Evolutionary conservation across 345 rosid genomes (phyloP), one percentile per base, ranked within the genome.

Genomic region (Citrus mangshanensis): DNA sequence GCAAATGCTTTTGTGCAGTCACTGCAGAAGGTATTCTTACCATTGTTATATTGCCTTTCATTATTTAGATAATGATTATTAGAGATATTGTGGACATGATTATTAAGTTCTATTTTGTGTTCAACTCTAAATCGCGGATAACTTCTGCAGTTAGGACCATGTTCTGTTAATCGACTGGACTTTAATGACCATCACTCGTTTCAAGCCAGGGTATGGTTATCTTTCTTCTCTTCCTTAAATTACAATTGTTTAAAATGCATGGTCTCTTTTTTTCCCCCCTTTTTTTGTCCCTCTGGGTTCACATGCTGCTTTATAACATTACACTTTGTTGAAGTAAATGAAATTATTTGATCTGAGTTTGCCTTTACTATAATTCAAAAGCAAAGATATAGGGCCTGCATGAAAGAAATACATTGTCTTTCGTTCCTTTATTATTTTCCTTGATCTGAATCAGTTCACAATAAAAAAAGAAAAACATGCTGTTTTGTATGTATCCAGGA

Each of bases 161-260:
- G n/a, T 56, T 84, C 72, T 65, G 88, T 90, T 37, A 91, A 85
- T 76, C 86, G 88, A 75, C 78, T 94, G 80, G 97, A 93, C 78
- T 94, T 91, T 83, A 86, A 87, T 66, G 97, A 94, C 67, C 98
- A 93, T 82, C 89, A 94, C 80, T 21, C 56, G 38, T 90, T 94
- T 81, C 77, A 81, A 78, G 80, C 49, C 4, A 73, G 66, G 91
- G 97, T 94, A 88, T 58, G 25, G 22, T 55, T 68, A 9, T 64
- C 24, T 49, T 59, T 10, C 64, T 61, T 37, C 46, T 27, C 12
- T 19, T 21, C 51, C 70, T 16, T 38, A 6, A 4, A 4, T 54
- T 54, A 28, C 14, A 38, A 24, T 0, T 22, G 28, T 69, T 40
- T 65, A 30, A 46, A 61, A n/a, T 49, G 35, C 34, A 28, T 10